Conservation (phyloP, 148 eudicot species). For the Fagopyrum tataricum region DNA sequence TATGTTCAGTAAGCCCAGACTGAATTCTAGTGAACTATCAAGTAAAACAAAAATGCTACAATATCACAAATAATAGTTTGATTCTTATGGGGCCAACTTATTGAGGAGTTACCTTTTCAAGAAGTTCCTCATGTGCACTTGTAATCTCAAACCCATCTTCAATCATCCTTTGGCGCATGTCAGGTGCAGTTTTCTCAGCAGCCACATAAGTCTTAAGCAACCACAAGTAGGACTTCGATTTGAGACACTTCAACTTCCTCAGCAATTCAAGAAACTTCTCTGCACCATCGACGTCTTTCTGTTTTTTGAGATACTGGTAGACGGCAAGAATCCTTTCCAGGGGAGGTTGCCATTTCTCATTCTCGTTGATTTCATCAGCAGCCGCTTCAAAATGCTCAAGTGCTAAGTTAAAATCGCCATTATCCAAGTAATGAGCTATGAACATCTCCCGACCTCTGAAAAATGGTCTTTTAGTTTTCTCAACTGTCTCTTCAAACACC, state of each 20-base stretch:
- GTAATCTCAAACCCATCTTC: conserved; percentile 38
- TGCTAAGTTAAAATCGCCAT: conserved; percentile 30
- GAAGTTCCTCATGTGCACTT: conserved; percentile 40
- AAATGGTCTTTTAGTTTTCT: conserved; percentile 22
- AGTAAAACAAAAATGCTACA: no score
- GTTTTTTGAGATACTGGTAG: conserved; percentile 27
- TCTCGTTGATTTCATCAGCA: conserved; percentile 14
- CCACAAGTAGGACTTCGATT: conserved; percentile 27
- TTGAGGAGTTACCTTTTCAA: conserved; percentile 33
- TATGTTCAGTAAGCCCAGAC: no score
- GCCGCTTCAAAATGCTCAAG: conserved; percentile 46
- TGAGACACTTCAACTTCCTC: conserved; percentile 32
- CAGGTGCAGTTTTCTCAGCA: conserved; percentile 37
- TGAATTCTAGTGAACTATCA: no score
- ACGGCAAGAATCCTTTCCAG: conserved; percentile 20
- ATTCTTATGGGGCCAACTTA: conserved; percentile 1
- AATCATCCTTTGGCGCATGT: conserved; percentile 47
- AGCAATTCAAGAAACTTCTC: conserved; percentile 41
- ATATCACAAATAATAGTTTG: not conserved
- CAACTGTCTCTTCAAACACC: conserved; percentile 22
- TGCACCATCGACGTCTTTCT: conserved; percentile 47
- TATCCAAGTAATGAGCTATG: conserved; percentile 32
- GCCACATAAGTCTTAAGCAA: conserved; percentile 50
- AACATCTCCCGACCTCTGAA: conserved; percentile 29
- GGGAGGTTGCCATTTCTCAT: conserved; percentile 27